Base-by-base conservation (phyloP, 208 protist species). In the Wallacemonas rigidus region DNA sequence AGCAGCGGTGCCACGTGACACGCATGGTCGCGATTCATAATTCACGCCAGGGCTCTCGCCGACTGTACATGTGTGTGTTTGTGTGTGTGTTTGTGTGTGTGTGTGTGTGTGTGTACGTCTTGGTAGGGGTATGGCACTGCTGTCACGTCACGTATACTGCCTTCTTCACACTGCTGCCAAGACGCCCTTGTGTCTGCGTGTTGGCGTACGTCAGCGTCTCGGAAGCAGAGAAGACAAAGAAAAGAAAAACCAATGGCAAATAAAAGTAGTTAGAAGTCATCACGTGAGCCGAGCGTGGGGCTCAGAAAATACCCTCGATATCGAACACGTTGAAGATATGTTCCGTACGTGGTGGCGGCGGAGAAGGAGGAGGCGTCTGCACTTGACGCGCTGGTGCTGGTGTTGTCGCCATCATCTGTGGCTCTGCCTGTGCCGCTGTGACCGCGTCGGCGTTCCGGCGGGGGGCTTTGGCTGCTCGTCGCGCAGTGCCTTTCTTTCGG, bases 291-390 rank as follows among this genome's bases (percentile, higher is more conserved):
- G 26, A 26, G 26, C 26, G 9, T 69, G 35, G n/a, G 38, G 39
- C 7, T 80, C 50, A 92, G 69, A 87, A 93, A 58, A 93, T 84
- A 35, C 82, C 88, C 12, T 93, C 88, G 5, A 93, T 83, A 75
- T 93, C 88, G 58, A 92, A 92, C 11, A 92, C 88, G 62, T 86
- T 78, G 53, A 87, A 86, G 41, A 35, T 15, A 41, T 60, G 38
- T 12, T 64, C 12, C 51, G n/a, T 54, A 43, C n/a, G 65, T 1
- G 60, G 8, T 15, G 51, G 50, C 58, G 39, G 17, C 64, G 62
- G 2, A 35, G 40, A n/a, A 35, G 48, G n/a, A 50, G 45, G 45
- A 6, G 45, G 45, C 8, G 45, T 14, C 6, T 12, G 45, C 45
- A 12, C 8, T 12, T 60, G 35, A 17, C 51, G 40, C 17, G 15